These are phyloP conservation scores for Pseudozyma pruni DNA, from an alignment of 1,284 basidiomycete genomes.

Conservation along the genomic window DNA sequence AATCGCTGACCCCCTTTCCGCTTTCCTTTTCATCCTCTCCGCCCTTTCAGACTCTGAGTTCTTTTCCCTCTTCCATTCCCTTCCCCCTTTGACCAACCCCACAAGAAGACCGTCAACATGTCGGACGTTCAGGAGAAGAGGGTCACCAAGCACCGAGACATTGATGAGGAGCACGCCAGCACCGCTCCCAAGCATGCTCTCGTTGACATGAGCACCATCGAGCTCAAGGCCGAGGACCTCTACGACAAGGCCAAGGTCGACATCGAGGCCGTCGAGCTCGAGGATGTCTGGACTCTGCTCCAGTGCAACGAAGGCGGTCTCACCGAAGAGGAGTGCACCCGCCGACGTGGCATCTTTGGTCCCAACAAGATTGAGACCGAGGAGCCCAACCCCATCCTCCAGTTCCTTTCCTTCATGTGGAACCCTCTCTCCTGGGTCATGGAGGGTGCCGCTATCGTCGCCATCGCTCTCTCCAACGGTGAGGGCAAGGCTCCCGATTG, in stretches of 20 bases:
- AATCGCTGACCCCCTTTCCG: not conserved
- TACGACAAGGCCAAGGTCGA: slow-evolving; percentile 99
- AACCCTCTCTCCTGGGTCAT: slow-evolving; percentile 81
- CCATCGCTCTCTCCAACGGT: slow-evolving; percentile 95
- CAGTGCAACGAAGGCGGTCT: slow-evolving; percentile 87
- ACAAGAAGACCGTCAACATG: slow-evolving; percentile 43
- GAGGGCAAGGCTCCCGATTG: slow-evolving; percentile 87
- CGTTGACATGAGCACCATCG: slow-evolving; percentile 73
- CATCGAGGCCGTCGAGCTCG: slow-evolving; percentile 93
- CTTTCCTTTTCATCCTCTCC: slow-evolving; percentile 3
- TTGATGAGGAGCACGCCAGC: slow-evolving; percentile 53
- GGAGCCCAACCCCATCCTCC: slow-evolving; percentile 78
- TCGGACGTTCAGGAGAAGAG: slow-evolving; percentile 52
- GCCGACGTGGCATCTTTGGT: slow-evolving; percentile 92
- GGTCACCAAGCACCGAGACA: slow-evolving; percentile 54
- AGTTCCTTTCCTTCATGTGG: slow-evolving; percentile 68
- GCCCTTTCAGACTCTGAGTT: slow-evolving; percentile 1
- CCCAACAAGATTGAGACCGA: slow-evolving; percentile 82
- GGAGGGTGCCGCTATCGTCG: slow-evolving; percentile 96
- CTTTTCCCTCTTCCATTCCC: slow-evolving; percentile 2
- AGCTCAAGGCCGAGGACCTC: slow-evolving; percentile 90
- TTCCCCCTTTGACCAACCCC: not conserved
- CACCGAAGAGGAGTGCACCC: slow-evolving; percentile 77
- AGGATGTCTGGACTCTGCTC: slow-evolving; percentile 94
- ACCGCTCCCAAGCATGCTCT: slow-evolving; percentile 65